These are phyloP conservation scores for Geranomyces variabilis DNA, from an alignment of 192 early-diverging fungal species.

Conservation along the genomic window DNA sequence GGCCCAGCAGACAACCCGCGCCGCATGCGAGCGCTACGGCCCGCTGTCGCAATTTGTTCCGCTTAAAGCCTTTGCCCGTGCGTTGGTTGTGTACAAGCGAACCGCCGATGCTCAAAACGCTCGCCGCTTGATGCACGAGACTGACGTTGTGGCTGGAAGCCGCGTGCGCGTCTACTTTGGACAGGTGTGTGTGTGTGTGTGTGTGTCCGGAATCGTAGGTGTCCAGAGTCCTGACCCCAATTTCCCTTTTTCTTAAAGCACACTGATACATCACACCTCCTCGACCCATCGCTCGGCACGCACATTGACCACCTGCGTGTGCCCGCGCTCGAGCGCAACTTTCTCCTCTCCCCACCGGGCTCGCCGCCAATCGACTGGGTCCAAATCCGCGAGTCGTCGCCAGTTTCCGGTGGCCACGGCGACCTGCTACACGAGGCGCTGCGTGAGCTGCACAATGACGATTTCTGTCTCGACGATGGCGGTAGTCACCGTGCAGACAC, in stretches of 20 bases:
- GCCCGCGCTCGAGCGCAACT: conserved; percentile 51
- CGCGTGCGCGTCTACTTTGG: conserved; percentile 36
- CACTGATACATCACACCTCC: conserved; percentile 34
- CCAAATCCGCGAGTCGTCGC: conserved; percentile 39
- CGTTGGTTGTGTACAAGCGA: conserved; percentile 30
- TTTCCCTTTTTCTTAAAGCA: conserved; percentile 19
- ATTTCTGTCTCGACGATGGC: conserved; percentile 37
- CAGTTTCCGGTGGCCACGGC: conserved; percentile 44
- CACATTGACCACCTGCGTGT: conserved; percentile 46
- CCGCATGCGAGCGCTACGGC: conserved; percentile 22
- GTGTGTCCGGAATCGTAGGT: neutral
- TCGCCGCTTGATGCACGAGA: conserved; percentile 12
- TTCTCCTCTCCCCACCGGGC: conserved; percentile 58
- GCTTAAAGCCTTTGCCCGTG: conserved; percentile 43
- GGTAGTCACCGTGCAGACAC: neutral
- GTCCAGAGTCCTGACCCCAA: neutral
- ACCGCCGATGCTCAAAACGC: conserved; percentile 27
- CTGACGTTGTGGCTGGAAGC: neutral
- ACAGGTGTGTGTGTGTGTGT: conserved; percentile 6
- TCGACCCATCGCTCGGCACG: conserved; percentile 31
- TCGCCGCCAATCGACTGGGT: conserved; percentile 57
- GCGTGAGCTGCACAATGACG: conserved; percentile 27
- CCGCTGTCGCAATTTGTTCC: conserved; percentile 30
- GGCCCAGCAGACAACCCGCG: conserved; percentile 19
- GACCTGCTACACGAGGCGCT: conserved; percentile 43